Conservation (phyloP, 768 basidiomycete species). For the Suillus subaureus region DNA sequence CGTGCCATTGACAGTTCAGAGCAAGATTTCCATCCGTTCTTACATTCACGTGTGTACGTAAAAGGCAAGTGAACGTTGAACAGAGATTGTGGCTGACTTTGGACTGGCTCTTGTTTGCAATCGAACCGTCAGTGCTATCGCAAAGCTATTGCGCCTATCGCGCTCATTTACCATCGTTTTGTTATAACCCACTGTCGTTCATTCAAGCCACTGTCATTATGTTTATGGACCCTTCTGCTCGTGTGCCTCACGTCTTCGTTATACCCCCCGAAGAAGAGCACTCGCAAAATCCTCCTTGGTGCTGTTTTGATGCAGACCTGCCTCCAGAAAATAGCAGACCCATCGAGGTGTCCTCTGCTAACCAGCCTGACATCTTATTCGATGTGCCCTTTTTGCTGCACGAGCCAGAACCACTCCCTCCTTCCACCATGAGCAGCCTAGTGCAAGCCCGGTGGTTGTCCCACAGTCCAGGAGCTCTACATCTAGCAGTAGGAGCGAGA, state of each 20-base stretch:
- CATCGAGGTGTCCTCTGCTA: slow-evolving; percentile 15
- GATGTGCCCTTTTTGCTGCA: slow-evolving; percentile 33
- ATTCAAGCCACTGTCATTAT: slow-evolving; percentile 9
- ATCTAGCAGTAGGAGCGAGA: slow-evolving; percentile 29
- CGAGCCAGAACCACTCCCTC: slow-evolving; percentile 13
- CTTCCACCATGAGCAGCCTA: slow-evolving; percentile 14
- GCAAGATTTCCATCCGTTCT: slow-evolving; percentile 1
- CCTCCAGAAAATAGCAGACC: slow-evolving; percentile 21
- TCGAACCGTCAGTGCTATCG: slow-evolving; percentile 11
- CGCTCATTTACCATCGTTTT: slow-evolving; percentile 13
- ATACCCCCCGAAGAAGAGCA: slow-evolving; percentile 62
- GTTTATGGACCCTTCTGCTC: slow-evolving; percentile 13
- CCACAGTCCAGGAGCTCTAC: neutral
- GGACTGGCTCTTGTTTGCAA: slow-evolving; percentile 14
- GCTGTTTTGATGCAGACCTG: slow-evolving; percentile 55
- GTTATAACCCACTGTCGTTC: slow-evolving; percentile 20
- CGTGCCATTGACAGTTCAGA: slow-evolving; percentile 33
- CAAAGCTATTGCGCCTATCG: neutral
- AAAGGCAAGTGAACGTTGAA: slow-evolving; percentile 29
- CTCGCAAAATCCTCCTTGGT: slow-evolving; percentile 49
- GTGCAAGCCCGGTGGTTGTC: slow-evolving; percentile 9
- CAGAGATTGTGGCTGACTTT: slow-evolving; percentile 15
- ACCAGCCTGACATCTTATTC: slow-evolving; percentile 32
- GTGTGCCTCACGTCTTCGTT: slow-evolving; percentile 55
- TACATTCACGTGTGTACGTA: slow-evolving; percentile 27